A percentile compares a stretch with the other conserved stretches of the same genome.
Evolutionary conservation across 2,329 filamentous ascomycete species (phyloP).

Genomic region (Tolypocladium amazonense): DNA sequence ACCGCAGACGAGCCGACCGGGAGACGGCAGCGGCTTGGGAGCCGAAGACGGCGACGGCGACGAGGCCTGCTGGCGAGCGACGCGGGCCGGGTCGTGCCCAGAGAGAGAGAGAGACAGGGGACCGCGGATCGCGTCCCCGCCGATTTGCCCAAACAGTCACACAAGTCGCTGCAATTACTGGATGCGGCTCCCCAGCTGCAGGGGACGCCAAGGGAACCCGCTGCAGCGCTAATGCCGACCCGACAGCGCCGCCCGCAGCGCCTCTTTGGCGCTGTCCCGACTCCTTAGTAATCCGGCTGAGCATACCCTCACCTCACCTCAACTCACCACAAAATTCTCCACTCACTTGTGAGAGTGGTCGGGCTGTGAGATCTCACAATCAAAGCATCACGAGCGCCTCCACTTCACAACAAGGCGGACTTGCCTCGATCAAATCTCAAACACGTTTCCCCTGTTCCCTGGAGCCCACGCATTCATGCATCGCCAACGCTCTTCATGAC

Average conservation of each 20-base stretch:
- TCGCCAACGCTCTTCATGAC: background rate
- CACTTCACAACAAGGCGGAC: background rate
- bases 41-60: background rate
- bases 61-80: background rate
- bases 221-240: background rate
- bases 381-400: background rate
- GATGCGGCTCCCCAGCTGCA: background rate
- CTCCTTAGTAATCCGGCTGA: background rate
- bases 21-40: background rate
- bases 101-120: background rate
- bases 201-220: background rate
- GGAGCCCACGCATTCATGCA: background rate
- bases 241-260: background rate
- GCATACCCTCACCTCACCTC: background rate
- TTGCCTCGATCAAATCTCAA: background rate
- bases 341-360: background rate
- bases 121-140: background rate
- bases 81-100: background rate
- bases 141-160: background rate
- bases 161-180: background rate
- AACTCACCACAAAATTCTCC: background rate
- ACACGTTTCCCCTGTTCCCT: background rate
- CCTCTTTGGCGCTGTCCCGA: no score
- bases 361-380: background rate
- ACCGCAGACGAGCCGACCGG: background rate